Conservation (phyloP, 2,329 filamentous ascomycete species). For the Simplicillium aogashimaense region DNA sequence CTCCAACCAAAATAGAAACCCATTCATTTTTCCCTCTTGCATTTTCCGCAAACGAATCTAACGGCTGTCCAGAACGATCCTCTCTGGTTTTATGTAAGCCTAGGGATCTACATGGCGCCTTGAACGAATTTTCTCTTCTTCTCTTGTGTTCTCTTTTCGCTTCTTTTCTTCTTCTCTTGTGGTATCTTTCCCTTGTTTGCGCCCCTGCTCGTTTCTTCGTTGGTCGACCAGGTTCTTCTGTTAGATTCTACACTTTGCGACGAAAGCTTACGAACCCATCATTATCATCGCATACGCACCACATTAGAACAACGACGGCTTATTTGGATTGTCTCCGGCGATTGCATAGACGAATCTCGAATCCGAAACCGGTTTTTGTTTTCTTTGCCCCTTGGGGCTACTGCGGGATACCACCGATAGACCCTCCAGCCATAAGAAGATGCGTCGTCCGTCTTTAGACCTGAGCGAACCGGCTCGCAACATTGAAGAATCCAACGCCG, state of each 20-base stretch:
- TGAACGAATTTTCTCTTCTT: not conserved
- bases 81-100: no score
- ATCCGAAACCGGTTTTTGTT: not conserved
- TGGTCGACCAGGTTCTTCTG: not conserved
- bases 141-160: not conserved
- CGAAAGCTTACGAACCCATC: not conserved
- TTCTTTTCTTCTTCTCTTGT: not conserved
- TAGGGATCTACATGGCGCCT: not conserved
- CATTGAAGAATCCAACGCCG: conserved; percentile 22
- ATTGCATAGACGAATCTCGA: no score
- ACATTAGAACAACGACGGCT: not conserved
- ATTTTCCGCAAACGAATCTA: no score
- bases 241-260: no score
- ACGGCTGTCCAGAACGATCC: no score
- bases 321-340: no score
- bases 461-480: conserved; percentile 30
- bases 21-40: no score
- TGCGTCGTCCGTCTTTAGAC: conserved; percentile 32
- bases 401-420: not conserved
- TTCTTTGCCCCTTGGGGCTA: not conserved
- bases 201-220: not conserved
- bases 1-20: no score
- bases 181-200: not conserved
- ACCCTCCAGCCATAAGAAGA: conserved; percentile 14
- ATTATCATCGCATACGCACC: not conserved